A percentile compares a stretch with the other conserved stretches of the same genome.
phyloP scores from a whole-genome alignment of 208 protist species.

The Leptomonas seymouri region DNA sequence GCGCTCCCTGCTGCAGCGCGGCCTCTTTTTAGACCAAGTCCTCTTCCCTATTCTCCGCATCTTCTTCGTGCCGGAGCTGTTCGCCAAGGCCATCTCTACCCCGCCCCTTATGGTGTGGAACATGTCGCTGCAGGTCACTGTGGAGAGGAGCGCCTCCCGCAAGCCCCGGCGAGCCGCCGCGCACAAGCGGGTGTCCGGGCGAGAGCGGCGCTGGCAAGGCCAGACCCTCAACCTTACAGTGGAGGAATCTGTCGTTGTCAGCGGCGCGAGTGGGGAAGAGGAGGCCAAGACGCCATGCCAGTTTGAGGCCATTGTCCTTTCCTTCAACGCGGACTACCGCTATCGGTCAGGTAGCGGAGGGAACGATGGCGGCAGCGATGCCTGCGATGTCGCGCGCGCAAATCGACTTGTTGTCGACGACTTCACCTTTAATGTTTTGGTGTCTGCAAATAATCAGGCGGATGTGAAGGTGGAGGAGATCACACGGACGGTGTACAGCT shows the following conservation, averaged over 20 bases:
- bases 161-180: neutral
- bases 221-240: constrained; percentile 18
- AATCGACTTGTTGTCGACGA: constrained; percentile 23
- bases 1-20: constrained; percentile 20
- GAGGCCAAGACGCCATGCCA: constrained; percentile 4
- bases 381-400: constrained; percentile 18
- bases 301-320: constrained; percentile 22
- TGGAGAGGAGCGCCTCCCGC: constrained; percentile 13
- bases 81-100: constrained; percentile 12
- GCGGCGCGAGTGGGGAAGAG: constrained; percentile 6
- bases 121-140: constrained; percentile 26
- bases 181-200: constrained; percentile 15
- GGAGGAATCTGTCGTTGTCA: constrained; percentile 18
- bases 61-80: constrained; percentile 28
- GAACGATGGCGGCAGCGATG: neutral
- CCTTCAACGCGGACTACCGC: constrained; percentile 21
- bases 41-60: constrained; percentile 30
- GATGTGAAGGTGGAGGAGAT: constrained; percentile 26
- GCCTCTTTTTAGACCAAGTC: constrained; percentile 23
- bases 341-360: neutral
- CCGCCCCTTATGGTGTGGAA: constrained; percentile 14
- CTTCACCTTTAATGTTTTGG: constrained; percentile 23
- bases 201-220: constrained; percentile 10
- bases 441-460: constrained; percentile 11
- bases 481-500: constrained; percentile 21